phyloP scores from a whole-genome alignment of 2,329 filamentous ascomycete species.

The Botrytis fragariae region DNA sequence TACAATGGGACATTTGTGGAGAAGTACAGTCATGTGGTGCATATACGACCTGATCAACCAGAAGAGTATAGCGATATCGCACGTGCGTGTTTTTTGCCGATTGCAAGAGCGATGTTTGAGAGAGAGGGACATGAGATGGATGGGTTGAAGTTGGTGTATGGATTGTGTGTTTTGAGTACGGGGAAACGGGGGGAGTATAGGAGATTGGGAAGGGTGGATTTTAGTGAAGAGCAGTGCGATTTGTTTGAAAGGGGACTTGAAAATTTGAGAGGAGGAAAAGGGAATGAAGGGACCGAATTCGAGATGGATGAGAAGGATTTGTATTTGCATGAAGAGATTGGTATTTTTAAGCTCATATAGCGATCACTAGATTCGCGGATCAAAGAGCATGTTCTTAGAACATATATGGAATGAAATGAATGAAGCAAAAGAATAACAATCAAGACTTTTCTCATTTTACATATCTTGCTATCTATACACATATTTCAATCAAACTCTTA shows the following conservation, averaged over 20 bases:
- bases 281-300: background rate
- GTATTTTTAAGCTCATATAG: background rate
- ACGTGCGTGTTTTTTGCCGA: background rate
- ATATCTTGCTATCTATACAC: constrained; percentile 15
- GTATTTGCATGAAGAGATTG: background rate
- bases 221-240: background rate
- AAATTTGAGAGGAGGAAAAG: background rate
- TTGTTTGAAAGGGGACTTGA: background rate
- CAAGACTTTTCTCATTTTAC: constrained; percentile 12
- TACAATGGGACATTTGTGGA: background rate
- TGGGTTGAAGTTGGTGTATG: background rate
- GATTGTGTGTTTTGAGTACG: background rate
- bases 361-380: background rate
- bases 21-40: background rate
- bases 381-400: background rate
- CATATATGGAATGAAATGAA: background rate
- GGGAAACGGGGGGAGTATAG: background rate
- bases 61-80: background rate
- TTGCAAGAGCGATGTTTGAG: background rate
- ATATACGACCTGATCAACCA: background rate
- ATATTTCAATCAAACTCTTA: background rate
- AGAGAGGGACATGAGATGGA: background rate
- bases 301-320: background rate
- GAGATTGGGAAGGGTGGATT: background rate
- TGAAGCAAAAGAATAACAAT: background rate